A percentile compares a stretch with the other conserved stretches of the same genome.
Conservation (phyloP, 2,329 filamentous ascomycete genomes). For the Ophiobolus disseminans region DNA sequence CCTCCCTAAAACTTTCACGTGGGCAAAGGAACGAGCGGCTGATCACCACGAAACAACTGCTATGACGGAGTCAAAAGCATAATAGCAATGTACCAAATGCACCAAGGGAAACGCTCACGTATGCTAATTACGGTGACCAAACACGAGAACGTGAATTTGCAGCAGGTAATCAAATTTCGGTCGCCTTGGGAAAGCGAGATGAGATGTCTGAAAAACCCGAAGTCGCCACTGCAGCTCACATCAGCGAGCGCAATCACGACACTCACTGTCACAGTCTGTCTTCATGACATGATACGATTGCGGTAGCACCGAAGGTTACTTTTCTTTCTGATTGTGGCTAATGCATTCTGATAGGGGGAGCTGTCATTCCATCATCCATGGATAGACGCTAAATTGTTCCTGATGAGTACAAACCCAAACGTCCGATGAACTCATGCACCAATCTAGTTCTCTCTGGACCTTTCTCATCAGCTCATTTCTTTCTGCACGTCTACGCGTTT, state of each 20-base stretch:
- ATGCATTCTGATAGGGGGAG: conserved; percentile 18
- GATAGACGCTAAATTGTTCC: background rate
- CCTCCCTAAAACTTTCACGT: background rate
- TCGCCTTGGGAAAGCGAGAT: conserved; percentile 20
- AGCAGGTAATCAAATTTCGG: conserved; percentile 16
- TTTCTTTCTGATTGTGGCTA: conserved; percentile 19
- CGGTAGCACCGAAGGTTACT: conserved; percentile 24
- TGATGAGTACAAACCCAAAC: conserved; percentile 2
- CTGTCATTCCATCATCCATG: background rate
- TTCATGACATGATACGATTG: conserved; percentile 15
- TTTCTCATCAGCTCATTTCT: conserved; percentile 6
- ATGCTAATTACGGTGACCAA: no score
- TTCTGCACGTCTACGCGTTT: conserved; percentile 34
- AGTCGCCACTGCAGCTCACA: conserved; percentile 13
- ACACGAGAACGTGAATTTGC: background rate
- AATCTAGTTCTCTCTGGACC: conserved; percentile 13
- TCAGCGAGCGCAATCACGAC: conserved; percentile 10
- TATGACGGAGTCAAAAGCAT: no score
- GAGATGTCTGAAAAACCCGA: conserved; percentile 15
- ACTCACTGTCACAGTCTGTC: conserved; percentile 7
- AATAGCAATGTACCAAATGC: no score
- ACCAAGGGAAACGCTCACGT: no score
- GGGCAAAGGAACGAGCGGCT: no score
- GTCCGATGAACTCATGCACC: conserved; percentile 12
- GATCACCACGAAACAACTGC: no score